A percentile compares a stretch with the other conserved stretches of the same genome.
These are phyloP conservation scores for Austropuccinia psidii DNA, from an alignment of 1,284 basidiomycete species.

Conservation along the genomic window DNA sequence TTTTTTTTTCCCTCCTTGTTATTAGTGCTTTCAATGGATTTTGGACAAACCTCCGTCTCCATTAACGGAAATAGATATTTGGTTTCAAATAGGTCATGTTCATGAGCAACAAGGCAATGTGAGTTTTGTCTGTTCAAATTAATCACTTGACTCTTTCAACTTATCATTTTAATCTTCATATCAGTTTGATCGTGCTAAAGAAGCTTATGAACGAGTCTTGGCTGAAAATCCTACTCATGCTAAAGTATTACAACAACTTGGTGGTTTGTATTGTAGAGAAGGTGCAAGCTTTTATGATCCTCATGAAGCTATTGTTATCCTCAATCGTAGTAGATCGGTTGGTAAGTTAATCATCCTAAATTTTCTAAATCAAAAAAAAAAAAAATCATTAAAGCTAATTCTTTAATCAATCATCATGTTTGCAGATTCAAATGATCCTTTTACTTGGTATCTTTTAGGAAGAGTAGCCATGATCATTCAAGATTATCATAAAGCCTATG, in stretches of 20 bases:
- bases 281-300: constrained; percentile 90
- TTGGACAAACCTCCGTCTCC: constrained; percentile 89
- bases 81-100: constrained; percentile 99
- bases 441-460: constrained; percentile 97
- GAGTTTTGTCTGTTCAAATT: constrained; percentile 49
- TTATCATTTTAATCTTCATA: not conserved
- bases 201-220: constrained; percentile 95
- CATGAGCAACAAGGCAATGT: constrained; percentile 95
- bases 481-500: constrained; percentile 99
- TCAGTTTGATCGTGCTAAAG: constrained; percentile 78
- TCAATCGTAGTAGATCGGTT: constrained; percentile 88
- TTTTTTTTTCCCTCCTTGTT: not conserved
- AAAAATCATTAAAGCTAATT: not conserved
- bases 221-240: constrained; percentile 87
- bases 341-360: constrained; percentile 53
- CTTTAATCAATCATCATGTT: constrained; percentile 33
- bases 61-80: constrained; percentile 93
- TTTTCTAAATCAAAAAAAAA: not conserved
- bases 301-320: constrained; percentile 82
- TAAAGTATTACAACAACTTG: constrained; percentile 95
- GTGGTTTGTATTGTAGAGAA: constrained; percentile 94
- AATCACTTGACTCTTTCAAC: not conserved
- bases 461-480: constrained; percentile 98
- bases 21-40: constrained; percentile 83
- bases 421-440: constrained; percentile 82